Conservation (phyloP, 2,329 filamentous ascomycete genomes). For the Rhynchosporium agropyri region DNA sequence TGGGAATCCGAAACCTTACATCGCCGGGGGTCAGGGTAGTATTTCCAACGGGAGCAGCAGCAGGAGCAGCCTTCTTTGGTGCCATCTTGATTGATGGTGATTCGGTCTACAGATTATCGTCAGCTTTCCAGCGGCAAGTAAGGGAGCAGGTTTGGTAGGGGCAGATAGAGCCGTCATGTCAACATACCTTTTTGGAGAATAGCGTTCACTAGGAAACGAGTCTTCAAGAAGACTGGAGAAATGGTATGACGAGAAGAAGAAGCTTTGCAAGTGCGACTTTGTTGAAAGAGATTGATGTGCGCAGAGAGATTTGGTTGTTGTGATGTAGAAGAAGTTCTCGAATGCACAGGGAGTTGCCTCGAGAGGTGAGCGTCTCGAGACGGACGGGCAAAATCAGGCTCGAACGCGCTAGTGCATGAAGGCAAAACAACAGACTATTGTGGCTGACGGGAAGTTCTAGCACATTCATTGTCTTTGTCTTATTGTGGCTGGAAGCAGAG, state of each 20-base stretch:
- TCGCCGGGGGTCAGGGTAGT: background rate
- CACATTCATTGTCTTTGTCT: background rate
- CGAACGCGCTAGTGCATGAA: background rate
- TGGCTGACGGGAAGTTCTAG: background rate
- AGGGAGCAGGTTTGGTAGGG: background rate
- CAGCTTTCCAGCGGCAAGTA: background rate
- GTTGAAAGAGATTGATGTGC: background rate
- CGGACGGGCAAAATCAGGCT: conserved; percentile 1
- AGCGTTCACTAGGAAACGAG: background rate
- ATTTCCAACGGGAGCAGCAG: background rate
- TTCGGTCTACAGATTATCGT: background rate
- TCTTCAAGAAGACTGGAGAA: background rate
- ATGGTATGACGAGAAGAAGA: background rate
- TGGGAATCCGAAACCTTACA: background rate
- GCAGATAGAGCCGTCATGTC: background rate
- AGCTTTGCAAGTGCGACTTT: background rate
- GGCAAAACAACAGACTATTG: background rate
- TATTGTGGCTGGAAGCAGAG: background rate
- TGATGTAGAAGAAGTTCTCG: background rate
- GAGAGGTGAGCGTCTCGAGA: background rate
- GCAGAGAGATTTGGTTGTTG: conserved; percentile 4
- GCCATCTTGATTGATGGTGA: background rate
- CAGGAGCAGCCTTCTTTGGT: background rate
- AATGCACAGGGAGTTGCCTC: background rate
- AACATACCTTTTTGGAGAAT: background rate